Conservation (phyloP, 345 rosid species). For the Euphorbia lathyris region DNA sequence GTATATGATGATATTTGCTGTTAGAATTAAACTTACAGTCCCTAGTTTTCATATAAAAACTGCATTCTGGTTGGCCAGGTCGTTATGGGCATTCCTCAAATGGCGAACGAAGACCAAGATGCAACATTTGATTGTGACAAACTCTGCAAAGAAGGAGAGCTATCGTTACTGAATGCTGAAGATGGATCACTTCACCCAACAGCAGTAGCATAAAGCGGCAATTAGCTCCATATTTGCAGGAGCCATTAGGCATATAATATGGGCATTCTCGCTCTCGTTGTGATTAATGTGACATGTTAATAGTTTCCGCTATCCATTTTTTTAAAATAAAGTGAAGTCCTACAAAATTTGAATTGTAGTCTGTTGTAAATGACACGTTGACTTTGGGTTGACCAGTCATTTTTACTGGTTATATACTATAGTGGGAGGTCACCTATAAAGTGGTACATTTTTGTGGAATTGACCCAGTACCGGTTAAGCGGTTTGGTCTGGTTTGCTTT, state of each 20-base stretch:
- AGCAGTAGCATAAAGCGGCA: conserved; percentile 76
- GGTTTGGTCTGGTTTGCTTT: no score
- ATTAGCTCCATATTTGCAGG: conserved; percentile 80
- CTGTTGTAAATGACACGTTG: no score
- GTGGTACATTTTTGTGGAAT: no score
- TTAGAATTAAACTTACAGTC: no score
- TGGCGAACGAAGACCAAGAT: conserved; percentile 82
- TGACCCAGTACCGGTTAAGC: no score
- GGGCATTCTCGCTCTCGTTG: conserved; percentile 86
- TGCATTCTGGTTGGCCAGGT: no score
- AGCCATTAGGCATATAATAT: conserved; percentile 89
- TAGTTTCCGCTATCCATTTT: neutral
- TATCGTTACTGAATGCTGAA: conserved; percentile 50
- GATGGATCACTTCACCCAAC: conserved; percentile 47
- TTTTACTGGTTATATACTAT: no score
- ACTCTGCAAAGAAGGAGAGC: conserved; percentile 43
- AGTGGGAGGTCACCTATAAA: no score
- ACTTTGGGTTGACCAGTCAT: no score
- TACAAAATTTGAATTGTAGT: neutral
- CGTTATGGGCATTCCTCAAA: no score
- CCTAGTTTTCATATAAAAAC: no score
- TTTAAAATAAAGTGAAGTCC: neutral
- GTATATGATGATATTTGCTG: no score
- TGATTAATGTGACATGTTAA: conserved; percentile 5
- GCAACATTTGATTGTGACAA: conserved; percentile 48